Conservation (phyloP, 805 yeast genomes). For the Monosporozyma solicola region DNA sequence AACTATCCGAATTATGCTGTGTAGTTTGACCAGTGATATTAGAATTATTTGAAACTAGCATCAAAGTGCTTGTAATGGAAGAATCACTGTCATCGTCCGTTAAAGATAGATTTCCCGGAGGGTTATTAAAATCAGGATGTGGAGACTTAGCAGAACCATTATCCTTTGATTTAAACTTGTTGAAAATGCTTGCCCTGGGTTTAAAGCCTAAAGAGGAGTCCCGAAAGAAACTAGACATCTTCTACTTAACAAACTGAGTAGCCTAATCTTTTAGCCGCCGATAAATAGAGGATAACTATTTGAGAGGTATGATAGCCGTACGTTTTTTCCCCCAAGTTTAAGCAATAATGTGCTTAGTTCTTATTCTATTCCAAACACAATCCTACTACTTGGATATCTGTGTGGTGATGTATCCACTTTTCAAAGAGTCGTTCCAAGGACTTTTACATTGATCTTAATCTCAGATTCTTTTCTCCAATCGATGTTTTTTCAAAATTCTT, state of each 20-base stretch:
- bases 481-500: not conserved
- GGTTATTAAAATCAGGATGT: not conserved
- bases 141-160: not conserved
- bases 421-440: not conserved
- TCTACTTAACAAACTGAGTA: not conserved
- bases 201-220: conserved; percentile 25
- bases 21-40: not conserved
- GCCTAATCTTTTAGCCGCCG: conserved; percentile 15
- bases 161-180: conserved; percentile 22
- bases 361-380: not conserved
- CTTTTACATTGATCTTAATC: not conserved
- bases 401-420: not conserved
- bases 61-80: conserved; percentile 14
- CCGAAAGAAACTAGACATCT: conserved; percentile 29
- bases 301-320: too few species aligned
- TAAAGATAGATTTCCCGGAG: conserved; percentile 1
- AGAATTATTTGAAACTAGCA: conserved; percentile 4
- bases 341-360: not conserved
- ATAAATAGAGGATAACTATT: not conserved
- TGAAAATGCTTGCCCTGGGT: conserved; percentile 27
- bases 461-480: not conserved
- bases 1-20: not conserved
- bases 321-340: too few species aligned
- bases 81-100: conserved; percentile 13
- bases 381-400: not conserved